A percentile compares a stretch with the other conserved stretches of the same genome.
These are phyloP conservation scores for Sugiyamaella mastotermitis DNA, from an alignment of 805 yeast species.

Conservation along the genomic window DNA sequence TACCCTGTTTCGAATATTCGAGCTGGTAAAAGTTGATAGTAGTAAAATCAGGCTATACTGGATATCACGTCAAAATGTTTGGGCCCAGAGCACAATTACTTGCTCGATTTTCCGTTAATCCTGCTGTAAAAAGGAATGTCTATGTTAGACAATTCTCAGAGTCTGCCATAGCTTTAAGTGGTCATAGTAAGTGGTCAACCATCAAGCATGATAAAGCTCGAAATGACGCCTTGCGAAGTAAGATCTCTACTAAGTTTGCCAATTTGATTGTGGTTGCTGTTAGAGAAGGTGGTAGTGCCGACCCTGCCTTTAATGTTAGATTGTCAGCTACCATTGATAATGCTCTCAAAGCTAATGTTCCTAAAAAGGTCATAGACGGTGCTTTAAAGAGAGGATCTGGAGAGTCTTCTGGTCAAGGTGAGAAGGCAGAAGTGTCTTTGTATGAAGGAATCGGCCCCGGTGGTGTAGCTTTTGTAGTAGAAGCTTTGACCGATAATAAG, in stretches of 20 bases:
- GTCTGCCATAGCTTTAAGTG: conserved; percentile 31
- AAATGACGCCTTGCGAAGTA: conserved; percentile 74
- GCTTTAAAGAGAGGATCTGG: conserved; percentile 86
- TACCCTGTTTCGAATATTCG: too few species aligned
- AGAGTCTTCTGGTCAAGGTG: conserved; percentile 42
- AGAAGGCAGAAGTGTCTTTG: conserved; percentile 44
- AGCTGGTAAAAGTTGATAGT: too few species aligned
- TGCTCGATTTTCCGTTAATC: too few species aligned
- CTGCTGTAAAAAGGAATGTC: too few species aligned
- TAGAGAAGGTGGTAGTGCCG: conserved; percentile 52
- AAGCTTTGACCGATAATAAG: conserved; percentile 84
- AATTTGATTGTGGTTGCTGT: conserved; percentile 71
- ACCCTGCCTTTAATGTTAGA: conserved; percentile 52
- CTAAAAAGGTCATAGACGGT: conserved; percentile 79
- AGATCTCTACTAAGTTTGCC: conserved; percentile 64
- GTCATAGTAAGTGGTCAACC: conserved; percentile 94
- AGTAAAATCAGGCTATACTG: too few species aligned
- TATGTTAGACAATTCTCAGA: too few species aligned
- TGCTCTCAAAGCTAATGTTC: conserved; percentile 69
- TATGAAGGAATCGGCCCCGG: conserved; percentile 94
- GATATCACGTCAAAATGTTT: too few species aligned
- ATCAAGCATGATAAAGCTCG: conserved; percentile 92
- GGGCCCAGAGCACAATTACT: too few species aligned
- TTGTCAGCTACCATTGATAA: conserved; percentile 68
- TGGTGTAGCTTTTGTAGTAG: conserved; percentile 80